Conservation (phyloP, 192 early-diverging fungal species). For the Coemansia sp. region DNA sequence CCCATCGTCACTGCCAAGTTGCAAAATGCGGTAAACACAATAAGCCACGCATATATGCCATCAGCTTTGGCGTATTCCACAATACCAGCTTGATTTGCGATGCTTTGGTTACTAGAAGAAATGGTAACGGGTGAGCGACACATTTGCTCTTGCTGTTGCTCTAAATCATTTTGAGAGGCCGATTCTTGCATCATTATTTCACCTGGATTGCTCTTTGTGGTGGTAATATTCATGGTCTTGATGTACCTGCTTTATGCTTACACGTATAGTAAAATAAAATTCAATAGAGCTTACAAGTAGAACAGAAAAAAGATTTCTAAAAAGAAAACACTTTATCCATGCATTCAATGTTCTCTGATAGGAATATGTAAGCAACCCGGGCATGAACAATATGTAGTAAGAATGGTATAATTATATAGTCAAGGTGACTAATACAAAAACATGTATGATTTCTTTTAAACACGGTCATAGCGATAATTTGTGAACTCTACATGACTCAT, state of each 20-base stretch:
- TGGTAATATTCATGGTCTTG: background rate
- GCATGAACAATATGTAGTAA: too few species aligned
- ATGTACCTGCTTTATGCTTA: background rate
- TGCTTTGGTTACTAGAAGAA: background rate
- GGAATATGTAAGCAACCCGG: too few species aligned
- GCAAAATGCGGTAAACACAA: slow-evolving; percentile 8
- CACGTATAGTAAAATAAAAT: background rate
- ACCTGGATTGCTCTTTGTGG: background rate
- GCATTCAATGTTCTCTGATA: too few species aligned
- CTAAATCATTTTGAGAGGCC: background rate
- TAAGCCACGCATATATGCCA: slow-evolving; percentile 11
- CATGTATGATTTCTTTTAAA: too few species aligned
- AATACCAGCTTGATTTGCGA: background rate
- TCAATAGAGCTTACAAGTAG: too few species aligned
- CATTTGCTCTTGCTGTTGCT: background rate
- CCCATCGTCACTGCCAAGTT: slow-evolving; percentile 16
- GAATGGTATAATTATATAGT: too few species aligned
- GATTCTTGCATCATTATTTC: background rate
- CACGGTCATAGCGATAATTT: too few species aligned
- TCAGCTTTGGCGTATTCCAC: slow-evolving; percentile 13
- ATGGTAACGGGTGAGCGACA: background rate
- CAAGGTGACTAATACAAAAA: too few species aligned
- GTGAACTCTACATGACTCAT: too few species aligned
- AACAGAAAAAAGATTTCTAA: too few species aligned
- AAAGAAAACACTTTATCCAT: too few species aligned